phyloP scores from a whole-genome alignment of 179 eudicot species.

The Drosera spatulata region DNA sequence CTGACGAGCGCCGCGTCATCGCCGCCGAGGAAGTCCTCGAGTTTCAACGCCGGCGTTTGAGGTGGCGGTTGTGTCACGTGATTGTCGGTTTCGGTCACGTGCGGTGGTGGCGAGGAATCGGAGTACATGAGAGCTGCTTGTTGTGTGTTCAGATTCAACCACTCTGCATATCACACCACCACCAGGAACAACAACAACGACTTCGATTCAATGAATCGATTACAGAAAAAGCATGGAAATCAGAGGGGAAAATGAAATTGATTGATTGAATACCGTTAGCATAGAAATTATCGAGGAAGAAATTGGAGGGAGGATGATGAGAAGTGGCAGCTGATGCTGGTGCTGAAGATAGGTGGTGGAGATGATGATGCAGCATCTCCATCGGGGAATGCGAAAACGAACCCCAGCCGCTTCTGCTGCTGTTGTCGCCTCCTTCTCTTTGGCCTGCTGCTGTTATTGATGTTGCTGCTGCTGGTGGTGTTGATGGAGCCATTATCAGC shows the following conservation, averaged over 20 bases:
- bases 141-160: not conserved
- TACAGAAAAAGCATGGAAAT: no score
- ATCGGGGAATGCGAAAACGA: no score
- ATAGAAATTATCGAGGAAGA: not conserved
- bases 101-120: not conserved
- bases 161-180: not conserved
- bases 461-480: no score
- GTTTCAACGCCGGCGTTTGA: conserved; percentile 25
- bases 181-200: not conserved
- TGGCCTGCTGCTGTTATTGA: no score
- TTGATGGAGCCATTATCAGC: no score
- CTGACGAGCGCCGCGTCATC: conserved; percentile 18
- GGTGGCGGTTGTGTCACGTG: not conserved
- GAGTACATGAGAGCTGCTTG: not conserved
- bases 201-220: not conserved
- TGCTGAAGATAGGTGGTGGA: no score
- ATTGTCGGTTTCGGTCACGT: not conserved
- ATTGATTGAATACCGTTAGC: not conserved
- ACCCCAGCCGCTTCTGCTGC: no score
- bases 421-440: no score
- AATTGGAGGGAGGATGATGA: not conserved
- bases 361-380: no score
- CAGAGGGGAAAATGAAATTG: not conserved
- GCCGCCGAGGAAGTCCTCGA: conserved; percentile 82
- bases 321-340: no score